Base-by-base conservation (phyloP, 257 asterid genomes). In the Penstemon davidsonii region DNA sequence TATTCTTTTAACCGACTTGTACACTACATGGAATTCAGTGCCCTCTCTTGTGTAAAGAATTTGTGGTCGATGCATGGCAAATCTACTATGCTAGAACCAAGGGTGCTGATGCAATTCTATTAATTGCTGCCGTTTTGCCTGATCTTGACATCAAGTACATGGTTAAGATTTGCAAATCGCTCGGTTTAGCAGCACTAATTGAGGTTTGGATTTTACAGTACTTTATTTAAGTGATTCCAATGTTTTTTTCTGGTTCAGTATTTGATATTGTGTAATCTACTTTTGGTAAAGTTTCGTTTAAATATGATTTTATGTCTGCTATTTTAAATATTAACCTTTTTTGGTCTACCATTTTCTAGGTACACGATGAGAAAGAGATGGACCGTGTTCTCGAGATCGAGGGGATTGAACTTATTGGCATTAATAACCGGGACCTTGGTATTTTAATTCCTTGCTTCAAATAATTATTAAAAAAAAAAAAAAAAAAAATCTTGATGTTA, bases 31-130 rank as follows among this genome's bases (percentile, higher is more conserved):
- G 2, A 25, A 25, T 66, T 73, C 87, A 91, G 97, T 91, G 97
- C 67, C 97, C 97, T 64, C 85, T 91, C 67, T 76, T 91, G 76
- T 88, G 97, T 78, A 91, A 91, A 87, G 97, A 91, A 68, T 91
- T 91, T 70, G 80, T 88, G 45, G 63, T 91, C 47, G 97, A 91
- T 37, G 95, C 95, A 43, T 91, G 95, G 95, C 97, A 91, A 82
- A 62, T 91, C 67, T 88, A 81, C 82, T 83, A 85, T 77, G 97
- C 97, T 78, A 88, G 97, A 45, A 71, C 55, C 46, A 88, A 88
- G 69, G 97, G 97, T 61, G 97, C 97, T 1, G 97, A 91, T 81
- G 97, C 97, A 43, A 81, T 91, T 80, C 84, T 91, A 65, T 73
- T 91, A 50, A 88, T 91, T 70, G 97, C 97, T 55, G 96, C 90